A percentile compares a stretch with the other conserved stretches of the same genome.
phyloP scores from a whole-genome alignment of 1,139 yeast genomes.

The Diutina scorzettiae region DNA sequence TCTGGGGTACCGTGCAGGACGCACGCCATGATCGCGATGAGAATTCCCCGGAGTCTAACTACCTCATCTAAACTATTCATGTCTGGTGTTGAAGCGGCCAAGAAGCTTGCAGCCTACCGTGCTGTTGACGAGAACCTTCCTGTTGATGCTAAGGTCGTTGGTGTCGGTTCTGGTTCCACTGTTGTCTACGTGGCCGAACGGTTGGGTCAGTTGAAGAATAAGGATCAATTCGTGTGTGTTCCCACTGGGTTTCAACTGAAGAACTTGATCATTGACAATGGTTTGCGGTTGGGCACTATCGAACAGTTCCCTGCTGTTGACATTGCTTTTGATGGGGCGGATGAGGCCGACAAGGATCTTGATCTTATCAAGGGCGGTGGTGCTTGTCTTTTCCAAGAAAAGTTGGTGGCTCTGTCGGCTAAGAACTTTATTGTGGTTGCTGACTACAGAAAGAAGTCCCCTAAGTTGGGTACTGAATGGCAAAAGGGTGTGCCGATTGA shows the following conservation, averaged over 20 bases:
- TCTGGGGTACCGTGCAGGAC: background rate
- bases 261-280: conserved; percentile 72
- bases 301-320: conserved; percentile 76
- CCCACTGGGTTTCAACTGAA: conserved; percentile 97
- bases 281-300: conserved; percentile 64
- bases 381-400: conserved; percentile 94
- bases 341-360: conserved; percentile 74
- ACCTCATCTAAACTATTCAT: conserved; percentile 6
- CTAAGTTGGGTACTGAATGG: conserved; percentile 69
- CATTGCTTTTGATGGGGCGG: conserved; percentile 97
- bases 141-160: conserved; percentile 58
- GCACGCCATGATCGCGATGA: background rate
- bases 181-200: conserved; percentile 94
- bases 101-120: conserved; percentile 75
- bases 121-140: conserved; percentile 91
- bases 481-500: conserved; percentile 90
- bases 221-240: conserved; percentile 57
- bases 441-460: conserved; percentile 75
- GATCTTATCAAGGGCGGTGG: conserved; percentile 98
- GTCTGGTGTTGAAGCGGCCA: conserved; percentile 45
- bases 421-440: conserved; percentile 78
- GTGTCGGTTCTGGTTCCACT: conserved; percentile 95
- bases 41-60: background rate
- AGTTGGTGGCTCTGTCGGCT: conserved; percentile 79
- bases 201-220: conserved; percentile 58